Percentiles rank a stretch among this genome's conserved stretches.
Evolutionary conservation across 2,329 filamentous ascomycete species (phyloP).

Genomic region (Thielaviopsis ethacetica): DNA sequence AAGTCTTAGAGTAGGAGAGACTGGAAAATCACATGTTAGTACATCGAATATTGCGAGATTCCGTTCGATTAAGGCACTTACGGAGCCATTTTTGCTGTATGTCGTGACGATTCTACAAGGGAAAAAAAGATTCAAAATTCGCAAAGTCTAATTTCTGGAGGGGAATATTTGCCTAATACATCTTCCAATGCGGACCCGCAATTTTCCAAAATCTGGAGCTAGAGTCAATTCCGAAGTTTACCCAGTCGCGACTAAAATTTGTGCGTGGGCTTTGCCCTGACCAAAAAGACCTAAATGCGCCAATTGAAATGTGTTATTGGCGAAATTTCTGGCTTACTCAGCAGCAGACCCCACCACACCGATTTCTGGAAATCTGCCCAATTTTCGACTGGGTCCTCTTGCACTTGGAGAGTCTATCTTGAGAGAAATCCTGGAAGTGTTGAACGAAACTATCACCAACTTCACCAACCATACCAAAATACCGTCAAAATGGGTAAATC

Average conservation of each 20-base stretch:
- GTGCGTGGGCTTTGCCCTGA: conserved; percentile 12
- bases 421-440: conserved; percentile 11
- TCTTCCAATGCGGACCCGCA: background rate
- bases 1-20: conserved; percentile 85
- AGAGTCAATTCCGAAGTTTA: conserved; percentile 9
- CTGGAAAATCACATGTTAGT: conserved; percentile 8
- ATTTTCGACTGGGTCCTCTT: conserved; percentile 10
- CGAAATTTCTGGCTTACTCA: conserved; percentile 6
- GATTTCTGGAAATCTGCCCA: conserved; percentile 11
- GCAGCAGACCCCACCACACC: conserved; percentile 9
- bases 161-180: conserved; percentile 1
- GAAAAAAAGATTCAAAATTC: conserved; percentile 11
- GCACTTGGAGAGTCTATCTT: conserved; percentile 11
- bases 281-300: conserved; percentile 7
- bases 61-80: conserved; percentile 15
- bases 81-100: conserved; percentile 27
- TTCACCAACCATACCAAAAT: conserved; percentile 11
- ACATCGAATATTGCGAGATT: background rate
- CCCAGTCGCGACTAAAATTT: conserved; percentile 5
- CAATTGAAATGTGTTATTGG: background rate
- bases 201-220: background rate
- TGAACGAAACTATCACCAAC: conserved; percentile 9
- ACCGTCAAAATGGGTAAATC: conserved; percentile 64
- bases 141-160: conserved; percentile 7
- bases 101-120: conserved; percentile 15